Percentiles rank a stretch among this genome's conserved stretches.
phyloP scores from a whole-genome alignment of 1,284 basidiomycete genomes.

The Moniliophthora roreri region DNA sequence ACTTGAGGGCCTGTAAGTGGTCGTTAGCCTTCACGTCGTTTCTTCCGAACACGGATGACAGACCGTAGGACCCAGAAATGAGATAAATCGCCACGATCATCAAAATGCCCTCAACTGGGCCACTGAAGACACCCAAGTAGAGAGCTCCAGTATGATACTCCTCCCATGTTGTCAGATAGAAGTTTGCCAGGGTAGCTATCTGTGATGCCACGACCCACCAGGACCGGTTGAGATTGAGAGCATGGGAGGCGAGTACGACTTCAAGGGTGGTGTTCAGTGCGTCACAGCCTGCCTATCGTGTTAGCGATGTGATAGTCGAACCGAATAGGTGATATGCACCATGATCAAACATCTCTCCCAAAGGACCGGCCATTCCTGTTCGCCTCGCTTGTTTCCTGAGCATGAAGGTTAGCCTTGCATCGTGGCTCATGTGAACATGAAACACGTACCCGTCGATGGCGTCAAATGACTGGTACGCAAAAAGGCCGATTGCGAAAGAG shows the following conservation, averaged over 20 bases:
- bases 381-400: slow-evolving; percentile 89
- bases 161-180: slow-evolving; percentile 97
- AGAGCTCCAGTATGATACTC: slow-evolving; percentile 94
- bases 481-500: slow-evolving; percentile 78
- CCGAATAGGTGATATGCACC: slow-evolving; percentile 45
- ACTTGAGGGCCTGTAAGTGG: slow-evolving; percentile 62
- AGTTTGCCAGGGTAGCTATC: slow-evolving; percentile 87
- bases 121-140: slow-evolving; percentile 92
- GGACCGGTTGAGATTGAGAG: slow-evolving; percentile 87
- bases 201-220: slow-evolving; percentile 96
- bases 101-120: slow-evolving; percentile 95
- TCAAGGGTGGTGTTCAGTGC: slow-evolving; percentile 95
- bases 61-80: slow-evolving; percentile 76
- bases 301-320: neutral
- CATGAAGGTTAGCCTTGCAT: slow-evolving; percentile 3
- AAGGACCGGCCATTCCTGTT: slow-evolving; percentile 93
- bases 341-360: slow-evolving; percentile 98
- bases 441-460: slow-evolving; percentile 76
- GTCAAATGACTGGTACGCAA: slow-evolving; percentile 90
- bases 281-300: slow-evolving; percentile 64
- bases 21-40: neutral
- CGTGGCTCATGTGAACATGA: too few species aligned
- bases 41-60: slow-evolving; percentile 19
- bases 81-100: slow-evolving; percentile 81
- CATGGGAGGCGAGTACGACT: slow-evolving; percentile 78